Evolutionary conservation across 225 moss, liverwort and hornwort genomes (phyloP), one percentile per base, ranked within the genome.

Genomic region (Neckera pumila): DNA sequence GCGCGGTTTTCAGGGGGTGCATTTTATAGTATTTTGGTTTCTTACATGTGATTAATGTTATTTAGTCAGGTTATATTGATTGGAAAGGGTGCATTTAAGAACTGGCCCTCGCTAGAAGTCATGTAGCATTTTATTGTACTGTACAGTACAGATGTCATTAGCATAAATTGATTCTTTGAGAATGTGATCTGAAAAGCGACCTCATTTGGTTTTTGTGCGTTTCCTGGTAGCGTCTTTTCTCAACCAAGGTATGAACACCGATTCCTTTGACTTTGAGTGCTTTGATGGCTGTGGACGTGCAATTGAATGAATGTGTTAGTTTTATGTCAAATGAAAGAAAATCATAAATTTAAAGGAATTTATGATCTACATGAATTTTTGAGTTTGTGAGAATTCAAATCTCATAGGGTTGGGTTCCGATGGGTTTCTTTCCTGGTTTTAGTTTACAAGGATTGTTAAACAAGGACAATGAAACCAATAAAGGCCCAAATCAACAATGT

Each of bases 121-220:
- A 42, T 85, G 82, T 91, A 89, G 88, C 76, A 70, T 76, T 88
- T 85, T 42, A 54, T 65, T 91, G 90, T 92, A 91, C 53, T 92
- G 49, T 91, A 80, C 54, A 93, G 49, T 91, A 76, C 54, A 87
- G 49, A 83, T 61, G n/a, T 62, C 89, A 89, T 74, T 85, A 79
- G 66, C 78, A 67, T 82, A 70, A 71, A 76, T 85, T 82, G 56
- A 85, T 91, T 89, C 88, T 88, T 91, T 70, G 71, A n/a, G 80
- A 58, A 80, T 74, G 76, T 81, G 30, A 83, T 80, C 34, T 56
- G 60, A 38, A 45, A 70, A 82, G 63, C 28, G 49, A n/a, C 31
- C 60, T 64, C 10, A 33, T 79, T 88, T 67, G 74, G 19, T 67
- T 65, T 20, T 43, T 56, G 58, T 73, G 51, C 60, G 28, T 67